A percentile compares a stretch with the other conserved stretches of the same genome.
Evolutionary conservation across 2,329 filamentous ascomycete genomes (phyloP).

Genomic region (Penicillium frequentans): DNA sequence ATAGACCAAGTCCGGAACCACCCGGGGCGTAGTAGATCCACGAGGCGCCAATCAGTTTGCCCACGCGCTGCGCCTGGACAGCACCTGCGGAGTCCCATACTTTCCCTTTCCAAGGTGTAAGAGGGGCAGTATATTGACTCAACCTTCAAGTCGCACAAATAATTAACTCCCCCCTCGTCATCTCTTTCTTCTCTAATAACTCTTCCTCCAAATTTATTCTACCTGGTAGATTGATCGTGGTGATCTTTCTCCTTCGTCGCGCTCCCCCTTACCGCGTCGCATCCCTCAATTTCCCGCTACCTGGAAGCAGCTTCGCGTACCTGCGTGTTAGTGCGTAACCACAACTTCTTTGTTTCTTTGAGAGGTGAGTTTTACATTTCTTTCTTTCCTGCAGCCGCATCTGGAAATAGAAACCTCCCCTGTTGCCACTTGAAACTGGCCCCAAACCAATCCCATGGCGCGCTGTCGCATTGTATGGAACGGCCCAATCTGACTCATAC

Average conservation of each 20-base stretch:
- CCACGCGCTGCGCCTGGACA: slow-evolving; percentile 19
- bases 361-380: slow-evolving; percentile 19
- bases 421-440: slow-evolving; percentile 15
- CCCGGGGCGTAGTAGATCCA: slow-evolving; percentile 15
- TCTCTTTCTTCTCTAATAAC: not conserved
- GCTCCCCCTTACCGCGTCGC: slow-evolving; percentile 23
- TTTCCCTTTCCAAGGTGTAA: slow-evolving; percentile 13
- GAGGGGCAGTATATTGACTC: not conserved
- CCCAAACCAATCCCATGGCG: slow-evolving; percentile 12
- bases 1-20: slow-evolving; percentile 14
- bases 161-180: not conserved
- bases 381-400: not conserved
- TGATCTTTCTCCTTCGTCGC: not conserved
- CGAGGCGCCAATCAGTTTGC: slow-evolving; percentile 25
- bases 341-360: slow-evolving; percentile 17
- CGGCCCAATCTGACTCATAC: slow-evolving; percentile 25
- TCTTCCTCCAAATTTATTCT: not conserved
- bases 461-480: slow-evolving; percentile 17
- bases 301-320: slow-evolving; percentile 14
- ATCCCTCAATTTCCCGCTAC: slow-evolving; percentile 9
- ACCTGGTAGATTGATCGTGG: not conserved
- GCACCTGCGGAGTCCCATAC: slow-evolving; percentile 20
- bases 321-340: slow-evolving; percentile 7
- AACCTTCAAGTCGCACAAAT: not conserved
- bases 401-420: not conserved